Evolutionary conservation across 1,139 yeast genomes (phyloP), one percentile per base, ranked within the genome.

Genomic region (Yamadazyma dushanensis): DNA sequence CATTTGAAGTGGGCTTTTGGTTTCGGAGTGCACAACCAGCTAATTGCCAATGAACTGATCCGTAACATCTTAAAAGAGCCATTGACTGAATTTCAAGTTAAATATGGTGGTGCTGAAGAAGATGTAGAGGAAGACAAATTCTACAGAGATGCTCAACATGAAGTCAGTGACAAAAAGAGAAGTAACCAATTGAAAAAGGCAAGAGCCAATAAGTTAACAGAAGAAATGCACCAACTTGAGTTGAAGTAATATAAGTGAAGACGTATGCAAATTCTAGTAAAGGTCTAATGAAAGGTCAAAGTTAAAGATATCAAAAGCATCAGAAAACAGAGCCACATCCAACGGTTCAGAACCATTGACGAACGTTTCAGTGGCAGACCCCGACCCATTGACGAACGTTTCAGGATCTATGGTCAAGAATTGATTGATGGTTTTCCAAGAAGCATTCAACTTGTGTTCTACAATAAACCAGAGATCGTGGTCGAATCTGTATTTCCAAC

Each of bases 1-100:
- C 80, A 76, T 44, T 66, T 83, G 51, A 77, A 78, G 50, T 84
- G 88, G 84, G 70, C 81, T n/a, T 82, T 78, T 51, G 81, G 85
- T 28, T 73, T 77, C 26, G 87, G 87, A 2, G 70, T 83, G 13
- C 84, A 80, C 47, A 69, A 68, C 41, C 88, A 83, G 50, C 66
- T 78, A 39, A 78, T 74, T 18, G 66, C 69, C 38, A 80, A 76
- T 51, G 68, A 68, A 6, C 62, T 57, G 18, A 61, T 78, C 8
- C 53, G 66, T 32, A 72, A 67, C 24, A 57, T 75, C 19, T 59
- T 75, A 44, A 63, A 59, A 40, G 75, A 69, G 35, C 72, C 73
- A 13, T 61, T 57, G 11, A 49, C 63, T 22, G 64, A 58, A 20
- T 69, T 53, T 38, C 60, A 60, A 36, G 41, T 39, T 19, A 59